Evolutionary conservation across 768 basidiomycete genomes (phyloP).

Genomic region (Mycena maculata): DNA sequence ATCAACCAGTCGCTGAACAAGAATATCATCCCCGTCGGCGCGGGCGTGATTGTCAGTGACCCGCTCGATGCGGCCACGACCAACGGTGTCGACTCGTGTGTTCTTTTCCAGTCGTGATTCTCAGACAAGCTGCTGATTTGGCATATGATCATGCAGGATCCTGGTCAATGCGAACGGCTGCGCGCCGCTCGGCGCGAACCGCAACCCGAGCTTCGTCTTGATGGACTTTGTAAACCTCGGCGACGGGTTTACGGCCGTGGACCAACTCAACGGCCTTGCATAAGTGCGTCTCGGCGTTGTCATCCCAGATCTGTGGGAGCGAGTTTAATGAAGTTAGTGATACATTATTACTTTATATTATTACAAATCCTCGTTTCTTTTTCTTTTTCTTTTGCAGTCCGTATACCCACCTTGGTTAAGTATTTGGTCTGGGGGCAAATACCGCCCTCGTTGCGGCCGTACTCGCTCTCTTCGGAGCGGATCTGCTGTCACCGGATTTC

Average conservation of each 20-base stretch:
- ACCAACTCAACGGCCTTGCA: slow-evolving; percentile 42
- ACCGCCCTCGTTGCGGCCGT: not conserved
- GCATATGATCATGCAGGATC: not conserved
- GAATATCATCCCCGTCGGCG: slow-evolving; percentile 52
- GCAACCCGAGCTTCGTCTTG: slow-evolving; percentile 49
- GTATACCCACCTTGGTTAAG: no score
- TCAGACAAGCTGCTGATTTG: not conserved
- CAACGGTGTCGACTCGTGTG: slow-evolving; percentile 20
- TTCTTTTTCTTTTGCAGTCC: no score
- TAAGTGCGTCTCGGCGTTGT: no score
- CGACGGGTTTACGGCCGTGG: slow-evolving; percentile 41
- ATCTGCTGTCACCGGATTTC: not conserved
- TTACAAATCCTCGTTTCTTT: no score
- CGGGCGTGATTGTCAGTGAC: slow-evolving; percentile 53
- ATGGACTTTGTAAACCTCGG: slow-evolving; percentile 50
- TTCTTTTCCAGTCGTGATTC: not conserved
- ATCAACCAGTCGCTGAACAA: slow-evolving; percentile 70
- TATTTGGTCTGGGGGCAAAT: not conserved
- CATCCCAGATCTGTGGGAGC: no score
- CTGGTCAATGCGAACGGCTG: slow-evolving; percentile 46
- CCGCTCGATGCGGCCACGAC: slow-evolving; percentile 48
- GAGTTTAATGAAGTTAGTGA: no score
- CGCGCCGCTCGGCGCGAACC: slow-evolving; percentile 41
- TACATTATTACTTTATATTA: no score
- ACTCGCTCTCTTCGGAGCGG: slow-evolving; percentile 9